Percentiles rank a stretch among this genome's conserved stretches.
Evolutionary conservation across 352 stramenopile species (phyloP).

Genomic region (Pythium rishiriense): DNA sequence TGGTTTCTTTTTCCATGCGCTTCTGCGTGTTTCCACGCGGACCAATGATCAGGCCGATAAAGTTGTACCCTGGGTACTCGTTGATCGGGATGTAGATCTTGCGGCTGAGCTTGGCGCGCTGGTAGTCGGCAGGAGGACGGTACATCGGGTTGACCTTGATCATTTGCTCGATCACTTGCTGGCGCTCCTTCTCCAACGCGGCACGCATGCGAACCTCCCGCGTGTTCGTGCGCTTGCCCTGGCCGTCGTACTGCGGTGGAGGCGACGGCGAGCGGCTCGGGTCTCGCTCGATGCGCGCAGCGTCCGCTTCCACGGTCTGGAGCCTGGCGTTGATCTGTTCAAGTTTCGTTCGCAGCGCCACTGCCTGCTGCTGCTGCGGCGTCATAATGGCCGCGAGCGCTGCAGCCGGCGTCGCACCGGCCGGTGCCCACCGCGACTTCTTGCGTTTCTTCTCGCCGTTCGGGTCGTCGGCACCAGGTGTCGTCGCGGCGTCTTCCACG

Average conservation of each 20-base stretch:
- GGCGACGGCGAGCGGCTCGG: constrained; percentile 91
- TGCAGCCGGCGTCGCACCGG: constrained; percentile 40
- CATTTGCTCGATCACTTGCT: constrained; percentile 94
- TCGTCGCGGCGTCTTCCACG: constrained; percentile 31
- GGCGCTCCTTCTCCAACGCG: constrained; percentile 87
- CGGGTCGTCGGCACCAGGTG: constrained; percentile 14
- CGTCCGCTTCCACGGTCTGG: constrained; percentile 79
- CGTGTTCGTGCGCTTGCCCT: constrained; percentile 97
- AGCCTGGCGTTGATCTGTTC: constrained; percentile 75
- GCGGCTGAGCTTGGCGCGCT: constrained; percentile 91
- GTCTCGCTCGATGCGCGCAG: constrained; percentile 79
- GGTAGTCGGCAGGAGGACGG: constrained; percentile 84
- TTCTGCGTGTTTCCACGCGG: constrained; percentile 99
- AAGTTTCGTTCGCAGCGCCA: constrained; percentile 71
- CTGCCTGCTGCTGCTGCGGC: constrained; percentile 72
- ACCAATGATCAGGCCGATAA: constrained; percentile 99
- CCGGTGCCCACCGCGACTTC: constrained; percentile 79
- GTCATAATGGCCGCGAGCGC: constrained; percentile 35
- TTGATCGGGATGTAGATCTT: constrained; percentile 98
- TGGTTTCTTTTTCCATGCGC: constrained; percentile 97
- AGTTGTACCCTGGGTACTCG: constrained; percentile 99
- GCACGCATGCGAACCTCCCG: constrained; percentile 94
- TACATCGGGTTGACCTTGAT: constrained; percentile 95
- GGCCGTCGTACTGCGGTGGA: constrained; percentile 94
- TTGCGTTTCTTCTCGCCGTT: constrained; percentile 66